These are phyloP conservation scores for Trypanosoma lewisi DNA, from an alignment of 208 protist species.

Conservation along the genomic window DNA sequence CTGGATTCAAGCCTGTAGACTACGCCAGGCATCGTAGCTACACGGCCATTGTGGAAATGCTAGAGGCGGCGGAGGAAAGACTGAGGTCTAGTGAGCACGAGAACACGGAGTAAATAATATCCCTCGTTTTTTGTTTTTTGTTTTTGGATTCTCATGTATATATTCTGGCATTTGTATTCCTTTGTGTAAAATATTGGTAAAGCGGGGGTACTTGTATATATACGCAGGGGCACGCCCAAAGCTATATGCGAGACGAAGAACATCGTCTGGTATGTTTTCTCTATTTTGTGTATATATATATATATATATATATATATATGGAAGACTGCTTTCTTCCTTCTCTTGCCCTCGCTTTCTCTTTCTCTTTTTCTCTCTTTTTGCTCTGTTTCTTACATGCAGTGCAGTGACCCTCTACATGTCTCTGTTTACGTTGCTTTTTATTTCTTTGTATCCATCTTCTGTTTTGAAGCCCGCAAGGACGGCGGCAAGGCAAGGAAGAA, in stretches of 20 bases:
- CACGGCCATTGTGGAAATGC: slow-evolving; percentile 41
- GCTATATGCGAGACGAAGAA: too few species aligned
- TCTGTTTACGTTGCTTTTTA: slow-evolving; percentile 5
- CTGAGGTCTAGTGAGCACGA: not conserved
- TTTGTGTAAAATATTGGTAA: not conserved
- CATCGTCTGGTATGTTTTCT: not conserved
- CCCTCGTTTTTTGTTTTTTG: not conserved
- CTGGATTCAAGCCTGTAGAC: slow-evolving; percentile 57
- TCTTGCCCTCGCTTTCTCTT: slow-evolving; percentile 15
- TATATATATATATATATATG: too few species aligned
- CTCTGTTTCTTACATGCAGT: slow-evolving; percentile 9
- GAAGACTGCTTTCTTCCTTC: slow-evolving; percentile 18
- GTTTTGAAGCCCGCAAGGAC: not conserved
- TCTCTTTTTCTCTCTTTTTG: slow-evolving; percentile 19
- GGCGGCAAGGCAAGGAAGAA: not conserved
- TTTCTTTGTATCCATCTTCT: not conserved
- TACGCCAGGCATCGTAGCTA: slow-evolving; percentile 78
- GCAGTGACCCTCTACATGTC: too few species aligned
- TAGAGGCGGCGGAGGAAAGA: slow-evolving; percentile 32
- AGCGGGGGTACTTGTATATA: not conserved
- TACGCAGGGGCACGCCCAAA: not conserved
- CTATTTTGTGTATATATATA: too few species aligned
- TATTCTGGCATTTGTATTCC: not conserved
- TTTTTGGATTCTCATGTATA: not conserved
- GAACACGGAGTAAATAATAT: not conserved